Base-by-base conservation (phyloP, 495 filamentous ascomycete genomes). In the Xylaria palmicola region DNA sequence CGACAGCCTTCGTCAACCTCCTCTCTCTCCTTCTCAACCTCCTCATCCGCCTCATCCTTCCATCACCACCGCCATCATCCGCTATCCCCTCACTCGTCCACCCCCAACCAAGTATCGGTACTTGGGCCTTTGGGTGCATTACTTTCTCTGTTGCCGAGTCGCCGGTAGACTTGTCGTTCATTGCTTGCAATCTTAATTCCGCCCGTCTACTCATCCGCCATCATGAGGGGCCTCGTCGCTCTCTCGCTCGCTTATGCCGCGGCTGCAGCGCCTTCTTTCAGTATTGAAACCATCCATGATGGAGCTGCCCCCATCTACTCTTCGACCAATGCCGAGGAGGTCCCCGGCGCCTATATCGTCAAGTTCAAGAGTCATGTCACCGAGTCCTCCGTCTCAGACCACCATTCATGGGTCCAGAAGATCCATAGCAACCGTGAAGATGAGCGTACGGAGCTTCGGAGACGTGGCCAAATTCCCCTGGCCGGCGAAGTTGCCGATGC, bases 291-390 rank as follows among this genome's bases (percentile, higher is more conserved):
- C 65, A 90, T 94, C 74, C 89, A 95, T 75, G 87, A 90, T 67
- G 90, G 87, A 62, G 87, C 87, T 43, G 94, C 95, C 64, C 95
- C 95, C 65, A 81, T 99, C 64, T 79, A 98, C 67, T 93, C 92
- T 15, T 88, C 92, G 7, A 75, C 81, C 27, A 88, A 88, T 67
- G 81, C 91, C 27, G 78, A 90, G 64, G 77, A 79, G 58, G 84
- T 99, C 34, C 89, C 91, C 47, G 89, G 97, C 79, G 91, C 90
- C 39, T 99, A 98, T 75, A 97, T 99, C 77, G 78, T 99, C 77
- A 91, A 96, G 65, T 97, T 99, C 85, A 98, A 99, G 87, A 89
- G 93, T 75, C 91, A 97, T 72, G 88, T 99, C 56, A 79, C 80
- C 60, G 75, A 86, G 24, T 77, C 77, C 19, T 79, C 84, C 53